A percentile compares a stretch with the other conserved stretches of the same genome.
These are phyloP conservation scores for Sarocladium kiliense DNA, from an alignment of 2,329 filamentous ascomycete genomes.

Conservation along the genomic window DNA sequence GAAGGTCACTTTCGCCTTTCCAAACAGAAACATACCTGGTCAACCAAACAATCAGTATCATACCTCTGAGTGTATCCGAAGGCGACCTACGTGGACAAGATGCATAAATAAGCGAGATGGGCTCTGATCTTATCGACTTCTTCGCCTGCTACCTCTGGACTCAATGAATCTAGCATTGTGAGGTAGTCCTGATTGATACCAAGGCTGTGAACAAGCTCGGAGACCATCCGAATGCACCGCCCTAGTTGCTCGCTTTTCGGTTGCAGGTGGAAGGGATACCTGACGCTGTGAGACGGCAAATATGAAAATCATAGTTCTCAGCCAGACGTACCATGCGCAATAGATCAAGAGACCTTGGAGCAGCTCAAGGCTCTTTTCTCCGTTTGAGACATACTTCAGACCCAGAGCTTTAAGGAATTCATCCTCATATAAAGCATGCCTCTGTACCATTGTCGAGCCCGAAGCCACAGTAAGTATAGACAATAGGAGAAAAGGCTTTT, in stretches of 20 bases:
- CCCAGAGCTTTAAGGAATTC: constrained; percentile 52
- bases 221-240: constrained; percentile 48
- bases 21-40: no score
- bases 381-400: constrained; percentile 50
- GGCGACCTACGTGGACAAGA: no score
- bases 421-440: constrained; percentile 49
- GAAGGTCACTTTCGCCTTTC: no score
- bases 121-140: no score
- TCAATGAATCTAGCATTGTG: no score
- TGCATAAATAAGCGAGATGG: no score
- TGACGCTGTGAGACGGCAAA: constrained; percentile 17
- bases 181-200: not conserved
- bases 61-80: no score
- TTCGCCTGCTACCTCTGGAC: no score
- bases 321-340: constrained; percentile 43
- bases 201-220: constrained; percentile 41
- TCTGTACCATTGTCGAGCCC: constrained; percentile 39
- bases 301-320: not conserved
- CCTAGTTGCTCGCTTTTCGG: constrained; percentile 43
- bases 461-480: constrained; percentile 48
- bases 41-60: no score
- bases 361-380: constrained; percentile 52
- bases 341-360: constrained; percentile 54
- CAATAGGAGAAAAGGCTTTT: constrained; percentile 48
- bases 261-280: constrained; percentile 51